Conservation (phyloP, 345 rosid genomes). For the Camelina sativa region DNA sequence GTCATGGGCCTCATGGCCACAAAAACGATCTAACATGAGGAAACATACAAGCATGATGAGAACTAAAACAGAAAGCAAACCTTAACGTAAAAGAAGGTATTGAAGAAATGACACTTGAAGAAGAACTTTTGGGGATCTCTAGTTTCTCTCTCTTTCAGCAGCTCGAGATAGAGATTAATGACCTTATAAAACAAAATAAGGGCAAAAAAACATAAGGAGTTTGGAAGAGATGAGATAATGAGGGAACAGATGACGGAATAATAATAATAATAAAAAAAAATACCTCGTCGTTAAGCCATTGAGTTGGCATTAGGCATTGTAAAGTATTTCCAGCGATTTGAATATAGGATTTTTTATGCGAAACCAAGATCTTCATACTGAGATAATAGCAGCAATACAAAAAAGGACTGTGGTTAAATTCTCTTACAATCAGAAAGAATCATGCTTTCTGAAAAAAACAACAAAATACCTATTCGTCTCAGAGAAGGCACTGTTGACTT, state of each 20-base stretch:
- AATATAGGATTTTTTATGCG: slow-evolving; percentile 61
- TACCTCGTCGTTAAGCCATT: slow-evolving; percentile 16
- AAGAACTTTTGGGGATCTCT: slow-evolving; percentile 76
- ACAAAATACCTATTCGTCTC: slow-evolving; percentile 52
- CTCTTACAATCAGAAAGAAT: not conserved
- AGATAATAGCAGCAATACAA: slow-evolving; percentile 15
- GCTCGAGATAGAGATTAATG: slow-evolving; percentile 77
- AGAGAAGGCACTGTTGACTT: slow-evolving; percentile 59
- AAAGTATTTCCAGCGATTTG: slow-evolving; percentile 26
- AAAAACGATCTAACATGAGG: not conserved
- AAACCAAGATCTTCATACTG: slow-evolving; percentile 62
- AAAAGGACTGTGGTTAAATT: not conserved
- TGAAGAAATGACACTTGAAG: slow-evolving; percentile 89
- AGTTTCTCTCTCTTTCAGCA: slow-evolving; percentile 88
- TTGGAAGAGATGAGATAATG: too few relatives aligned
- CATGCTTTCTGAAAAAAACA: slow-evolving; percentile 34
- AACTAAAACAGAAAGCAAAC: slow-evolving; percentile 43
- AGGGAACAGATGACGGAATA: not conserved
- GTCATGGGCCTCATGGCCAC: slow-evolving; percentile 38
- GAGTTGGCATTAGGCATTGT: not conserved
- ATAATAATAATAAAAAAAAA: too few relatives aligned
- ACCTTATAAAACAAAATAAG: slow-evolving; percentile 54
- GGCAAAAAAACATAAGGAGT: not conserved
- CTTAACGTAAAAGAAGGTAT: slow-evolving; percentile 89
- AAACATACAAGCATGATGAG: not conserved